Conservation (phyloP, 1,284 basidiomycete species). For the Stygiomarasmius scandens region DNA sequence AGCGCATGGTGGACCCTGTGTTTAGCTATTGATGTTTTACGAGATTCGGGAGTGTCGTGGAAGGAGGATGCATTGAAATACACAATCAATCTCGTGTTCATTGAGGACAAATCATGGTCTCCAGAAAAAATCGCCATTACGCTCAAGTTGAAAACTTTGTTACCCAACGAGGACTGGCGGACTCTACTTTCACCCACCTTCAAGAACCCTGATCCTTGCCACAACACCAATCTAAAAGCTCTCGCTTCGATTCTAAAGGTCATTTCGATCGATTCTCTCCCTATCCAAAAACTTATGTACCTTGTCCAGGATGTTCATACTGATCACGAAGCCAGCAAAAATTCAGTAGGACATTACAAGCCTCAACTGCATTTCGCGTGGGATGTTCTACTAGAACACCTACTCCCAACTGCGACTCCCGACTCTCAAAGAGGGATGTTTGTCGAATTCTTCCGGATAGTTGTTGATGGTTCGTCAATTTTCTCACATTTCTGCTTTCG, state of each 20-base stretch:
- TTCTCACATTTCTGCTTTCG: not conserved
- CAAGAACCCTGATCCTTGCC: slow-evolving; percentile 71
- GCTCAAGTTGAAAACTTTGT: slow-evolving; percentile 65
- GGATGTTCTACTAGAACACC: slow-evolving; percentile 79
- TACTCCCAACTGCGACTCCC: slow-evolving; percentile 57
- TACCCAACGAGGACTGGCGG: slow-evolving; percentile 71
- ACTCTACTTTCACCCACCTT: slow-evolving; percentile 75
- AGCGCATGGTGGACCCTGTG: slow-evolving; percentile 87
- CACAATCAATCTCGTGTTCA: slow-evolving; percentile 57
- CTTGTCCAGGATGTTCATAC: slow-evolving; percentile 54
- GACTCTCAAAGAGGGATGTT: slow-evolving; percentile 62
- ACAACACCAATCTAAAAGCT: slow-evolving; percentile 67
- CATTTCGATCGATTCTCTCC: slow-evolving; percentile 14
- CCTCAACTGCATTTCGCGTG: slow-evolving; percentile 93
- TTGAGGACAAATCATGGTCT: slow-evolving; percentile 68
- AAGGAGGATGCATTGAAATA: slow-evolving; percentile 64
- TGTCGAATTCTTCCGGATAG: slow-evolving; percentile 87
- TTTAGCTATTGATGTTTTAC: slow-evolving; percentile 64
- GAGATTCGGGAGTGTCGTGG: slow-evolving; percentile 67
- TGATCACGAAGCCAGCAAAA: slow-evolving; percentile 44
- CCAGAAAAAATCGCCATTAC: slow-evolving; percentile 88
- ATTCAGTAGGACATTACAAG: slow-evolving; percentile 75
- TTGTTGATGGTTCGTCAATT: slow-evolving; percentile 77
- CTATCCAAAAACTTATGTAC: slow-evolving; percentile 42
- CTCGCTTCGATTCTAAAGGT: slow-evolving; percentile 87